Evolutionary conservation across 305 asterid species (phyloP).

Genomic region (Rubia peregrina): DNA sequence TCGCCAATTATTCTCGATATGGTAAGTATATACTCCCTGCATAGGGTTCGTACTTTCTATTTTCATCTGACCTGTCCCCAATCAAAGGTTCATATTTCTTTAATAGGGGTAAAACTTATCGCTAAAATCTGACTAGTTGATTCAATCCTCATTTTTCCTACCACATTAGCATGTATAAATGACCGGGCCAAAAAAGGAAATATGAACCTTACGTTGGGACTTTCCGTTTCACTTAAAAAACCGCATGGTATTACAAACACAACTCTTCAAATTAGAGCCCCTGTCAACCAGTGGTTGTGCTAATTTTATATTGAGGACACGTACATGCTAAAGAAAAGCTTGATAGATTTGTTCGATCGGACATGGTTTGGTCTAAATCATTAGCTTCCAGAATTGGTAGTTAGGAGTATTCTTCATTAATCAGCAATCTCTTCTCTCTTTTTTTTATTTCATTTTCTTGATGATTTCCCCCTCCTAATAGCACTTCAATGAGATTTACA

Average conservation of each 20-base stretch:
- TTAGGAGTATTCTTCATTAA: conserved; percentile 10
- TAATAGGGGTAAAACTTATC: too few species aligned
- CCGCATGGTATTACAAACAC: not conserved
- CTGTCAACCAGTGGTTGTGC: conserved; percentile 10
- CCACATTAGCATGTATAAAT: too few species aligned
- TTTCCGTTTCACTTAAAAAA: not conserved
- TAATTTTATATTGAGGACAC: not conserved
- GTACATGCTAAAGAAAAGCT: not conserved
- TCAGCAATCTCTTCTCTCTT: conserved; percentile 6
- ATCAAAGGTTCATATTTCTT: too few species aligned
- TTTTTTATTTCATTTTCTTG: not conserved
- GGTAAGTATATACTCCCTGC: conserved; percentile 35
- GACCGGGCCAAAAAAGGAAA: too few species aligned
- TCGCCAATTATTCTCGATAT: conserved; percentile 59
- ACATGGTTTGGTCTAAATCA: not conserved
- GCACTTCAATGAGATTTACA: not conserved
- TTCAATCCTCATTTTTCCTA: too few species aligned
- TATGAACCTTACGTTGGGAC: too few species aligned
- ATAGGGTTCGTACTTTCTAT: too few species aligned
- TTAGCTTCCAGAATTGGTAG: conserved; percentile 1
- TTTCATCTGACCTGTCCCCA: too few species aligned
- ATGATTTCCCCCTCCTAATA: not conserved
- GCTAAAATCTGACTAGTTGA: too few species aligned
- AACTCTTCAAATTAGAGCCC: not conserved
- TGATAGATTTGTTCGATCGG: not conserved